Base-by-base conservation (phyloP, 129 eudicot genomes). In the Ambrosia trifida region DNA sequence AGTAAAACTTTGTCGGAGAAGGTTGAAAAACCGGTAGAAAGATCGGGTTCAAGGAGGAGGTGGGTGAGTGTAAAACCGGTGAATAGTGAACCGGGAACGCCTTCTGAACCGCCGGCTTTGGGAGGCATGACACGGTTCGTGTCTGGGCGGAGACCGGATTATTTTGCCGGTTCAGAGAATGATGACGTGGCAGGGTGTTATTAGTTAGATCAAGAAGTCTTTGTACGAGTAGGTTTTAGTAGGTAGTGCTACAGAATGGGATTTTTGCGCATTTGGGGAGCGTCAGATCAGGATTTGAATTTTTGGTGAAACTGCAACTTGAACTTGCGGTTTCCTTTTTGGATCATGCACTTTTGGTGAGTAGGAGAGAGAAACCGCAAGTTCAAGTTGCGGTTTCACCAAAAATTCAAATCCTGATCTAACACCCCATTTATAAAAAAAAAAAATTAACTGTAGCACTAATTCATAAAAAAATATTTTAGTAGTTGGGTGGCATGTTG, bases 81-180 rank as follows among this genome's bases (percentile, higher is more conserved):
- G 3, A 31, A 59, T 5, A 69, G 18, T 63, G 86, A 76, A 49
- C 45, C 74, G 32, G 78, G 20, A 47, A 38, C 75, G 71, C 82
- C 32, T 13, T 38, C 54, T 67, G 88, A 70, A 41, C 83, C 95
- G 51, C 73, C 79, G 4, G 79, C 80, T 72, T 76, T 91, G 77
- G 90, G 92, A 69, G 89, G 83, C 10, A 49, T 86, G 81, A 80
- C 60, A 13, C 83, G 90, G 86, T 91, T 88, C 45, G 79, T 80
- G 3, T 91, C 97, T 2, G 90, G 96, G 7, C 75, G 93, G n/a
- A 72, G 92, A 32, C 72, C 90, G 50, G 83, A 69, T 41, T 71
- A 76, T 2, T 79, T 87, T 81, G 70, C 66, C 5, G 76, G 78
- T 11, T 82, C 74, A 12, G 87, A 78, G 43, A 33, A 54, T 17